Evolutionary conservation across 257 asterid species (phyloP).

Genomic region (Solanum sitiens): DNA sequence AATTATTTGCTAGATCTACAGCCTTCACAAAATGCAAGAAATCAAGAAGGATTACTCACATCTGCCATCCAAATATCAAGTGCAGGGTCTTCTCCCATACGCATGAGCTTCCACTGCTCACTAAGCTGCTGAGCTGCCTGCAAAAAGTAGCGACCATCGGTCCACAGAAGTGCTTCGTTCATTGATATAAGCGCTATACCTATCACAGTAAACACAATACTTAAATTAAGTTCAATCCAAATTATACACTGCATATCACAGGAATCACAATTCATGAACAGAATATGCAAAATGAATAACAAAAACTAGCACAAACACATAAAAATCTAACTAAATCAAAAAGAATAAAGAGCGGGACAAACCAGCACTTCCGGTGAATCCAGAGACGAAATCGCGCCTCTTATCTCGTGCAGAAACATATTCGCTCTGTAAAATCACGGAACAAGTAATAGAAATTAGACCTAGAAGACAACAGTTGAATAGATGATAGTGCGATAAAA

Average conservation of each 20-base stretch:
- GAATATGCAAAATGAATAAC: not conserved
- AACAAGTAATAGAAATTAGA: not conserved
- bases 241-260: not conserved
- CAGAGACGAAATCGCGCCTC: constrained; percentile 81
- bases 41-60: constrained; percentile 35
- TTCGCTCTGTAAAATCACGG: constrained; percentile 59
- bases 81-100: constrained; percentile 70
- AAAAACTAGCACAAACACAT: not conserved
- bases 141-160: constrained; percentile 90
- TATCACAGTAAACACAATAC: constrained; percentile 11
- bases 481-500: not conserved
- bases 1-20: not conserved
- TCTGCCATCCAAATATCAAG: constrained; percentile 85
- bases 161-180: constrained; percentile 84
- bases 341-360: constrained; percentile 5
- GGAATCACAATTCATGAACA: not conserved
- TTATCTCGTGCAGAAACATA: constrained; percentile 86
- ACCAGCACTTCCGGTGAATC: constrained; percentile 95
- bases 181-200: constrained; percentile 82
- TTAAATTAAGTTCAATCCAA: not conserved
- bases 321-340: not conserved
- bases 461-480: not conserved
- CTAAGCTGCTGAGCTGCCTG: constrained; percentile 85
- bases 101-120: constrained; percentile 93
- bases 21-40: not conserved